phyloP scores from a whole-genome alignment of 1,139 yeast genomes.

The Suhomyces coccinellae region DNA sequence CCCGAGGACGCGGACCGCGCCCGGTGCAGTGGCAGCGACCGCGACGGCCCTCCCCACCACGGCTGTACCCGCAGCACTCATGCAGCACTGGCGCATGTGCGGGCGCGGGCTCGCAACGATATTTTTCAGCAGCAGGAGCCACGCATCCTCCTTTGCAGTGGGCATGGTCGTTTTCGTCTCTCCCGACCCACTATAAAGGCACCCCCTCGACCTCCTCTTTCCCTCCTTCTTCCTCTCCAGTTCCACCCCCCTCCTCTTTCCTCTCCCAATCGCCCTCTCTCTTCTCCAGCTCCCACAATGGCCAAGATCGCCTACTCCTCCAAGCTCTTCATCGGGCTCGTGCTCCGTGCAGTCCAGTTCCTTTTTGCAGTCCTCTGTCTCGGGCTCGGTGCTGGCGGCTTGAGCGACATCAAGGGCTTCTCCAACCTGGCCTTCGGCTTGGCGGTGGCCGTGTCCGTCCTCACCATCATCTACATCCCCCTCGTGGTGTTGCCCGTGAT shows the following conservation, averaged over 20 bases:
- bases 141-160: neutral
- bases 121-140: neutral
- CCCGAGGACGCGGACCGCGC: too few species aligned
- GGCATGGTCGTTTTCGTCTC: neutral
- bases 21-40: too few species aligned
- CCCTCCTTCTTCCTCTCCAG: neutral
- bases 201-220: neutral
- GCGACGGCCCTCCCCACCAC: neutral
- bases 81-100: neutral
- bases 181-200: slow-evolving; percentile 1
- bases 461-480: slow-evolving; percentile 25
- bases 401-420: slow-evolving; percentile 13
- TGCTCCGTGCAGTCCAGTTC: slow-evolving; percentile 19
- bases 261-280: neutral
- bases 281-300: neutral
- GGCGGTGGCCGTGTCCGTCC: slow-evolving; percentile 24
- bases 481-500: slow-evolving; percentile 18
- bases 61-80: neutral
- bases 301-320: neutral
- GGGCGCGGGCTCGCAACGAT: neutral
- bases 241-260: neutral
- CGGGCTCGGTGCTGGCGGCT: slow-evolving; percentile 29
- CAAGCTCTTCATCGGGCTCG: slow-evolving; percentile 2
- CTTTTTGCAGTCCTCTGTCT: slow-evolving; percentile 26
- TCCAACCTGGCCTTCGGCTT: slow-evolving; percentile 23